phyloP scores from a whole-genome alignment of 495 filamentous ascomycete genomes.

The Penicillium coffeae region DNA sequence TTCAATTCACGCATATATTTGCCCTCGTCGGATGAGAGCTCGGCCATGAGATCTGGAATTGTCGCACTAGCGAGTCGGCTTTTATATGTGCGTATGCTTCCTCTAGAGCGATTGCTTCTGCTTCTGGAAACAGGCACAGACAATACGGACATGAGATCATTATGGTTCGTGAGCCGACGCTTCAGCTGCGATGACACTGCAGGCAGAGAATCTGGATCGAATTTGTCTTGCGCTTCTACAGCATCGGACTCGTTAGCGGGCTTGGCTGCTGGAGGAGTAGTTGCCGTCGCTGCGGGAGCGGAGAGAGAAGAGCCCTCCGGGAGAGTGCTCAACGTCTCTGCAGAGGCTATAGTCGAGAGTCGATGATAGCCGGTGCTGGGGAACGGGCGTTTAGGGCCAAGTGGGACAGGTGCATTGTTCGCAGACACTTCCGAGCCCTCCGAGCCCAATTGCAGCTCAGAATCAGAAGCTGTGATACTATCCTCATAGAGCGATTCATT shows the following conservation, averaged over 20 bases:
- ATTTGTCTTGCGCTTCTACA: conserved; percentile 40
- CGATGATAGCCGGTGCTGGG: conserved; percentile 63
- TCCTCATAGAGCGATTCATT: conserved; percentile 19
- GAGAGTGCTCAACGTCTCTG: conserved; percentile 53
- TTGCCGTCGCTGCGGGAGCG: conserved; percentile 3
- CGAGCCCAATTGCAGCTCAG: conserved; percentile 27
- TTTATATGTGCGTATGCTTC: conserved; percentile 68
- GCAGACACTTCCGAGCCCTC: conserved; percentile 40
- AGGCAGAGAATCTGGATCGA: conserved; percentile 41
- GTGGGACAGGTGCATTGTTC: conserved; percentile 35
- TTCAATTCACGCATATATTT: conserved; percentile 92
- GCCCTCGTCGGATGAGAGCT: conserved; percentile 77
- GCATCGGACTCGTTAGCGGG: conserved; percentile 11
- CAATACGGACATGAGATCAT: conserved; percentile 88
- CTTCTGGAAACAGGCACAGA: conserved; percentile 67
- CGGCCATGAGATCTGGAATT: conserved; percentile 69
- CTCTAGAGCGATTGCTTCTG: conserved; percentile 63
- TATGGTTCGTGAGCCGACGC: conserved; percentile 82
- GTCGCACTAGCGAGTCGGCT: conserved; percentile 63
- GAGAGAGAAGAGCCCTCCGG: conserved; percentile 28
- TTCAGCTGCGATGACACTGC: conserved; percentile 52
- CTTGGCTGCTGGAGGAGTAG: background rate
- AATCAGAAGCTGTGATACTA: conserved; percentile 23
- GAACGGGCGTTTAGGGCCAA: conserved; percentile 47
- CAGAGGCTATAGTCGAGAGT: conserved; percentile 70